Evolutionary conservation across 306 rosid species (phyloP), one percentile per base, ranked within the genome.

Genomic region (Coriaria nepalensis): DNA sequence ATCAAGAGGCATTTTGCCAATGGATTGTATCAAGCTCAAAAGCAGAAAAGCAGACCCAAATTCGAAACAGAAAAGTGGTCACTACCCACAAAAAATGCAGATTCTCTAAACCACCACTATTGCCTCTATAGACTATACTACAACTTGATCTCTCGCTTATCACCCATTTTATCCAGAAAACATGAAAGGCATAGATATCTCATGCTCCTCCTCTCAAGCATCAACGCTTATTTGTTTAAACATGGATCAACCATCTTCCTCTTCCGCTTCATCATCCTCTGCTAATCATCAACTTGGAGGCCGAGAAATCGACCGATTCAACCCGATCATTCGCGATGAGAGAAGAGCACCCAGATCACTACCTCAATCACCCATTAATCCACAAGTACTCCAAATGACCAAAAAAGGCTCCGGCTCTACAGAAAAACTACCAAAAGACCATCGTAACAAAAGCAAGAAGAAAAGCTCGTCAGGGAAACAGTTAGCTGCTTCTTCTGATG

Each of bases 261-360:
- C 82, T 6, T 66, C 75, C 4, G 78, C 86, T 8, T 87, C 86
- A 0, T 57, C 80, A 4, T 75, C 96, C 43, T 68, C 88, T 43
- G 62, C 70, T 35, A 13, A 66, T 47, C 66, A 76, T 58, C 80
- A 79, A 55, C 94, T 82, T 0, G 98, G 98, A 20, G 86, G 92
- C 53, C 34, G 77, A 58, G 74, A 77, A 59, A 78, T 90, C 37
- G 98, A 90, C 59, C 96, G 98, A 68, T 83, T 79, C 77, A 90
- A 90, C 44, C 98, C 98, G 34, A 77, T 90, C 35, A 90, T 90
- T 72, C 62, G 56, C 13, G 87, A 81, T 53, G 66, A 72, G 64
- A 79, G 71, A 58, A 65, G 90, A 55, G 63, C 40, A 47, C 63
- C 59, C 29, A n/a, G 47, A 42, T 38, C 49, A 36, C 46, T 71